These are phyloP conservation scores for Leccinum disarticulatum DNA, from an alignment of 768 basidiomycete species.

Conservation along the genomic window DNA sequence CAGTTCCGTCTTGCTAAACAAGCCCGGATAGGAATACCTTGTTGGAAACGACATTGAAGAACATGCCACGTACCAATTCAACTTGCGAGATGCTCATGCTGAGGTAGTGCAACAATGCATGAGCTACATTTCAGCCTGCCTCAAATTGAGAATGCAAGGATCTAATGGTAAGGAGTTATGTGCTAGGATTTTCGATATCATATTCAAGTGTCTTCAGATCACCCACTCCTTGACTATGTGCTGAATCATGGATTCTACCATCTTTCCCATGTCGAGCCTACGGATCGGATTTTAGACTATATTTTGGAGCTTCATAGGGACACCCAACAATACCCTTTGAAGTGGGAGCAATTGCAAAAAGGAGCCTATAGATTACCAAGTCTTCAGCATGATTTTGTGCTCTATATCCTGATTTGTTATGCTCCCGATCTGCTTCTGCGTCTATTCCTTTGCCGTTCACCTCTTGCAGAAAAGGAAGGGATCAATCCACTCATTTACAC, in stretches of 20 bases:
- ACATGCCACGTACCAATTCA: not conserved
- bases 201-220: not conserved
- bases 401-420: not conserved
- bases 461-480: not conserved
- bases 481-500: not conserved
- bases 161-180: not conserved
- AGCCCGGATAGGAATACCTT: not conserved
- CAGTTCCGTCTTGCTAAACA: not conserved
- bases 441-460: not conserved
- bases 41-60: rapidly evolving
- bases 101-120: not conserved
- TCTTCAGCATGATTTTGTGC: not conserved
- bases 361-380: rapidly evolving
- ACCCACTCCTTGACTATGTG: not conserved
- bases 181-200: not conserved
- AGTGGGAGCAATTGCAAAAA: not conserved
- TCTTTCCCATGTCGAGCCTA: not conserved
- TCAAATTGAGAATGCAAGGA: not conserved
- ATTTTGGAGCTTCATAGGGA: not conserved
- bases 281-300: not conserved
- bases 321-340: not conserved
- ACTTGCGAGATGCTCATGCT: not conserved
- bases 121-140: not conserved
- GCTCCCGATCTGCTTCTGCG: not conserved
- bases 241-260: not conserved